phyloP scores from a whole-genome alignment of 1,284 basidiomycete genomes.

The Puccinia hordei region DNA sequence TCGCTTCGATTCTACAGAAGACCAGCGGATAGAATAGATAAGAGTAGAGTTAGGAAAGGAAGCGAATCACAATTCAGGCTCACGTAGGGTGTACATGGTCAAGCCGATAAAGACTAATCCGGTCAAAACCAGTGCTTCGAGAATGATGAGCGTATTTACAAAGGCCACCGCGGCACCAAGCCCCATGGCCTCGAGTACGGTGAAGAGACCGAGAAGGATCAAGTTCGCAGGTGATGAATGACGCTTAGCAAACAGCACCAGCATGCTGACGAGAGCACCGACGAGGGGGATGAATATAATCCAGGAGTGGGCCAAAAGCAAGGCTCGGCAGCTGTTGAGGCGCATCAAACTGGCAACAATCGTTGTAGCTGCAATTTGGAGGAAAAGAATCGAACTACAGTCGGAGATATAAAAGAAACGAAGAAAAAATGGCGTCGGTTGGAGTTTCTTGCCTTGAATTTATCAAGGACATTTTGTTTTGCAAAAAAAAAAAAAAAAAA shows the following conservation, averaged over 20 bases:
- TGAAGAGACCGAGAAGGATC: slow-evolving; percentile 40
- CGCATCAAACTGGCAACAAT: slow-evolving; percentile 40
- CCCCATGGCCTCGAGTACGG: slow-evolving; percentile 43
- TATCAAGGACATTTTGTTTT: not conserved
- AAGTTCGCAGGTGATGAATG: slow-evolving; percentile 46
- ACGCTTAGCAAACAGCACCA: slow-evolving; percentile 37
- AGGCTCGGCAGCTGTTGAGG: slow-evolving; percentile 8
- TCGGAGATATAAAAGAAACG: slow-evolving; percentile 2
- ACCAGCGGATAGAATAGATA: not conserved
- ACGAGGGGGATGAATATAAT: slow-evolving; percentile 46
- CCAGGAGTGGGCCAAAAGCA: slow-evolving; percentile 42
- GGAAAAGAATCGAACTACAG: slow-evolving; percentile 43
- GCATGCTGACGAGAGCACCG: slow-evolving; percentile 40
- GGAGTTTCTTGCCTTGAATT: not conserved
- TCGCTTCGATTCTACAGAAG: slow-evolving; percentile 37
- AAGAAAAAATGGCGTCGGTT: not conserved
- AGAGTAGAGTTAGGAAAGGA: not conserved
- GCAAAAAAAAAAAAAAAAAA: no score
- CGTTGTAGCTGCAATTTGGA: slow-evolving; percentile 45
- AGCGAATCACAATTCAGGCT: not conserved
- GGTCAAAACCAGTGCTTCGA: slow-evolving; percentile 42
- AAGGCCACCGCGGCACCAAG: slow-evolving; percentile 48
- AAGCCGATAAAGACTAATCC: slow-evolving; percentile 45
- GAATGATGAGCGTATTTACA: slow-evolving; percentile 42
- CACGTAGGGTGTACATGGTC: slow-evolving; percentile 45